Evolutionary conservation across 208 protist genomes (phyloP).

Genomic region (Wallacemonas rigidus): DNA sequence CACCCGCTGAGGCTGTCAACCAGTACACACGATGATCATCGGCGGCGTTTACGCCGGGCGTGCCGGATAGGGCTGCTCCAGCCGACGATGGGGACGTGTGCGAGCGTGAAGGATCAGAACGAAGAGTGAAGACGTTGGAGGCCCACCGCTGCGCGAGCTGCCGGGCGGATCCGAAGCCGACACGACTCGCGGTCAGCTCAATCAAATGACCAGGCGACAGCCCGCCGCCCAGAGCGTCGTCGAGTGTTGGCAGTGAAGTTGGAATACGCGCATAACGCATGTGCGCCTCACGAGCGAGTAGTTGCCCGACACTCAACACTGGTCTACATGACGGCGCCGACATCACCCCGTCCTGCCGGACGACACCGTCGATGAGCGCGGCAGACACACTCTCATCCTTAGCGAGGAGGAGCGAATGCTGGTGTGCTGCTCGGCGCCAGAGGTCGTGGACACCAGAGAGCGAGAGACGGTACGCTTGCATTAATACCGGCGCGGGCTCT

Average conservation of each 20-base stretch:
- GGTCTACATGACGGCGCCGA: background rate
- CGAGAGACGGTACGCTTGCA: conserved; percentile 21
- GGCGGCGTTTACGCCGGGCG: background rate
- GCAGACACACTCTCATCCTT: background rate
- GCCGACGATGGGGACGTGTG: background rate
- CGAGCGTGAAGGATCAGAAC: too few relatives aligned
- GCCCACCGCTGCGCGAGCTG: conserved; percentile 31
- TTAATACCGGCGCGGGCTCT: conserved; percentile 15
- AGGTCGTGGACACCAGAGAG: conserved; percentile 22
- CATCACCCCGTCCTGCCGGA: too few relatives aligned
- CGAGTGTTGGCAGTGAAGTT: conserved; percentile 49
- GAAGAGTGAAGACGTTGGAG: background rate
- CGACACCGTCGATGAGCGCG: too few relatives aligned
- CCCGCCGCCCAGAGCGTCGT: conserved; percentile 45
- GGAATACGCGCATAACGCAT: conserved; percentile 19
- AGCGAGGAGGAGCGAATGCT: background rate
- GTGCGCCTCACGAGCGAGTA: background rate
- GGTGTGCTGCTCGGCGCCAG: conserved; percentile 4
- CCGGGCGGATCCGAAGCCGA: conserved; percentile 36
- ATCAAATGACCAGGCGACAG: conserved; percentile 47
- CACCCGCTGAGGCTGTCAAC: background rate
- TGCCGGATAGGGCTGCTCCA: background rate
- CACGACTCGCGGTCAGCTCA: conserved; percentile 49
- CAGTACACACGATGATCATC: background rate
- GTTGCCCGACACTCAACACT: conserved; percentile 18